These are phyloP conservation scores for Xylariaceae sp. DNA, from an alignment of 2,329 filamentous ascomycete species.

Conservation along the genomic window DNA sequence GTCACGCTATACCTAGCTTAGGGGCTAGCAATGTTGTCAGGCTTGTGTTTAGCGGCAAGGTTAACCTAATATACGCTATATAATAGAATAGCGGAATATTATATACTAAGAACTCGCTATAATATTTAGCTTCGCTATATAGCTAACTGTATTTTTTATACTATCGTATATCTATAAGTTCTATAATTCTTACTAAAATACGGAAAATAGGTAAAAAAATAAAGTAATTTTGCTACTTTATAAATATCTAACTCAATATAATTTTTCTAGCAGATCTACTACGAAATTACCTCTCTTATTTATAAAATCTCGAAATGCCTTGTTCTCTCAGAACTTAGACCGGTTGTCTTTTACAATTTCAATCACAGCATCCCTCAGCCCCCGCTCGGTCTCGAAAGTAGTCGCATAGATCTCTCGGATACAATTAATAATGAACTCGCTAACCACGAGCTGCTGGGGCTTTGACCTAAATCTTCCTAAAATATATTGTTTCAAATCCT, in stretches of 20 bases:
- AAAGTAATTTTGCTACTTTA: background rate
- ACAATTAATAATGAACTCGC: conserved; percentile 7
- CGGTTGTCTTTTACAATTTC: background rate
- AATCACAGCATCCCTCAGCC: conserved; percentile 7
- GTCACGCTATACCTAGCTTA: too few species aligned
- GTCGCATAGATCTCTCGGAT: conserved; percentile 13
- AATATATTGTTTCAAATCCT: conserved; percentile 11
- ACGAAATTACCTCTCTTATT: conserved; percentile 6
- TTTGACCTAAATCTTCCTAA: conserved; percentile 7
- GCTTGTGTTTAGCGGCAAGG: too few species aligned
- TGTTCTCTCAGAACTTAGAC: conserved; percentile 1
- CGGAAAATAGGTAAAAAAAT: background rate
- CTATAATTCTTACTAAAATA: background rate
- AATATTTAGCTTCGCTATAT: too few species aligned
- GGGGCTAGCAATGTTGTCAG: too few species aligned
- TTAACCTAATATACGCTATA: too few species aligned
- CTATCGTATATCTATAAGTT: background rate
- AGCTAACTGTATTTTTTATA: background rate
- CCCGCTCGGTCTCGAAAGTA: conserved; percentile 1
- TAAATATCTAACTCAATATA: background rate
- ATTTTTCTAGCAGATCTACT: conserved; percentile 1
- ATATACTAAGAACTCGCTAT: too few species aligned
- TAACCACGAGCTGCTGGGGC: conserved; percentile 6
- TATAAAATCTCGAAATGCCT: conserved; percentile 8
- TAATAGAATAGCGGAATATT: too few species aligned